phyloP scores from a whole-genome alignment of 2,329 filamentous ascomycete species.

The Mycocentrospora acerina region DNA sequence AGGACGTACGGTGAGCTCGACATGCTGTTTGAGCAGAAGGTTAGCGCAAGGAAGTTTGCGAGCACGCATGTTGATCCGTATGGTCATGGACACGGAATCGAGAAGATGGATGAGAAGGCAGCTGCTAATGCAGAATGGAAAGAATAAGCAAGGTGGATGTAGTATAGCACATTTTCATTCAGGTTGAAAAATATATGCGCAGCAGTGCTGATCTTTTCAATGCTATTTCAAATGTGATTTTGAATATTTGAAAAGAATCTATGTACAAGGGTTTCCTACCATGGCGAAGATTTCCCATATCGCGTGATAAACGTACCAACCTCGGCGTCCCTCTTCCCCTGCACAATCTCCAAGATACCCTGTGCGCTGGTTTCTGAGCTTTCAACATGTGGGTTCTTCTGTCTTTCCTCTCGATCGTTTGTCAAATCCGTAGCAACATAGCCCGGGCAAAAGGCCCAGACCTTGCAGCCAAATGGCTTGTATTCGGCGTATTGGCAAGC shows the following conservation, averaged over 20 bases:
- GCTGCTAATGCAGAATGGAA: constrained; percentile 13
- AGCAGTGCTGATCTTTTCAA: no score
- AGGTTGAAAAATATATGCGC: no score
- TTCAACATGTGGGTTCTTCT: constrained; percentile 17
- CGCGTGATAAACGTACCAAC: constrained; percentile 25
- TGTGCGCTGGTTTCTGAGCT: constrained; percentile 36
- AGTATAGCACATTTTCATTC: no score
- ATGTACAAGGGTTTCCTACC: no score
- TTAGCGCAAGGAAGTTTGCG: constrained; percentile 28
- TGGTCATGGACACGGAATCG: constrained; percentile 9
- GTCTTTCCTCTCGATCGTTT: constrained; percentile 19
- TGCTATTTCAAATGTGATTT: no score
- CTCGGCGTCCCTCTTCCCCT: constrained; percentile 33
- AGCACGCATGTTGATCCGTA: constrained; percentile 25
- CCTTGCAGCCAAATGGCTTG: constrained; percentile 24
- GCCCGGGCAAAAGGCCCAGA: constrained; percentile 36
- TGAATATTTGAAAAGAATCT: no score
- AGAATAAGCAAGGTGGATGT: constrained; percentile 13
- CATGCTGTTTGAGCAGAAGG: constrained; percentile 66
- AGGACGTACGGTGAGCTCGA: constrained; percentile 83
- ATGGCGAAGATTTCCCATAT: constrained; percentile 20
- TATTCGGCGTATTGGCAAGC: constrained; percentile 44
- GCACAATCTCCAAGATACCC: constrained; percentile 33
- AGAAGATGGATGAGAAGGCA: constrained; percentile 11
- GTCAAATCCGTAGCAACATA: constrained; percentile 32